phyloP scores from a whole-genome alignment of 1,139 yeast genomes.

The Diutina sp. region DNA sequence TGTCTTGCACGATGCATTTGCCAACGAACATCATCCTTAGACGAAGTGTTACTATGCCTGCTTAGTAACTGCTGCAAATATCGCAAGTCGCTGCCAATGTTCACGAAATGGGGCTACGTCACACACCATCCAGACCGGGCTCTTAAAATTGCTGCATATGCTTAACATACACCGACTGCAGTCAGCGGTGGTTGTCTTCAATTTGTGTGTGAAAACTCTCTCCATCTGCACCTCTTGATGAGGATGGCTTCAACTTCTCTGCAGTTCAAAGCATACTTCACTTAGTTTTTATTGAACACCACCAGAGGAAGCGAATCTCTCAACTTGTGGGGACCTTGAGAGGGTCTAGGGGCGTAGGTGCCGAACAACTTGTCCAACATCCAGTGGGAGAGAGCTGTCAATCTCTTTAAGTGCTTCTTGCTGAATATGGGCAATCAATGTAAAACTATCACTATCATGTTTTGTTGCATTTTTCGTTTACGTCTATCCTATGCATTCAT shows the following conservation, averaged over 20 bases:
- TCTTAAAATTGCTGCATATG: no score
- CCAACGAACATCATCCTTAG: no score
- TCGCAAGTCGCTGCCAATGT: no score
- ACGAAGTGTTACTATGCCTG: no score
- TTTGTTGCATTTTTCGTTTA: background rate
- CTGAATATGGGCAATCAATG: constrained; percentile 12
- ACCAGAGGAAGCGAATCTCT: constrained; percentile 98
- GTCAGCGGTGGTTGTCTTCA: no score
- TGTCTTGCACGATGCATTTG: no score
- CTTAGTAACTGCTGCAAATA: no score
- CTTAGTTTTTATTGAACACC: constrained; percentile 97
- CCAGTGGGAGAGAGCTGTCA: constrained; percentile 99
- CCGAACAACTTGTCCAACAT: constrained; percentile 99
- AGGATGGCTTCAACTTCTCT: constrained; percentile 98
- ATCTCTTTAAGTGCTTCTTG: constrained; percentile 96
- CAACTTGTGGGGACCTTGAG: constrained; percentile 99
- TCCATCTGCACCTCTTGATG: constrained; percentile 19
- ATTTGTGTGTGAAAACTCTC: no score
- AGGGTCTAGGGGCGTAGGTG: constrained; percentile 98
- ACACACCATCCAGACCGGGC: no score
- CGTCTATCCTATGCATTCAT: background rate
- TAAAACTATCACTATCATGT: no score
- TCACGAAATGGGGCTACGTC: no score
- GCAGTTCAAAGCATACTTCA: constrained; percentile 98
- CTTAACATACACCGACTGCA: no score